Conservation (phyloP, 2,329 filamentous ascomycete genomes). For the Aspergillus niger region DNA sequence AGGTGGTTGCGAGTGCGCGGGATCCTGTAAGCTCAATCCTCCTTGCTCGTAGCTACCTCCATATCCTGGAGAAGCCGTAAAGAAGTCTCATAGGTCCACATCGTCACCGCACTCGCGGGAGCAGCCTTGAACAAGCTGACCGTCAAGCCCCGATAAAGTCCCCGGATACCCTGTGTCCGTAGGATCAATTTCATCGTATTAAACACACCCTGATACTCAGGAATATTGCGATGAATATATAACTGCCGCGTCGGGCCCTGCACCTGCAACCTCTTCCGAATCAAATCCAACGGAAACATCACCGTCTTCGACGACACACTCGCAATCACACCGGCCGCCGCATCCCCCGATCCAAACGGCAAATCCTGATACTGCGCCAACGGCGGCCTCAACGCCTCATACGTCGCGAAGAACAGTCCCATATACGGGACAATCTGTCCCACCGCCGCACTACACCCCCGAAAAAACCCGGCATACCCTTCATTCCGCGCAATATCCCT, state of each 20-base stretch:
- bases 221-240: slow-evolving; percentile 87
- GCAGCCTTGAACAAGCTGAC: slow-evolving; percentile 92
- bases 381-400: slow-evolving; percentile 71
- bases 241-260: slow-evolving; percentile 79
- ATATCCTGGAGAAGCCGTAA: slow-evolving; percentile 60
- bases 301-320: slow-evolving; percentile 82
- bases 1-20: not conserved
- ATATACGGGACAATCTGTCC: slow-evolving; percentile 93
- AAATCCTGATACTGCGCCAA: slow-evolving; percentile 51
- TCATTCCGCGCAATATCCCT: slow-evolving; percentile 73
- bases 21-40: slow-evolving; percentile 1
- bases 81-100: slow-evolving; percentile 89
- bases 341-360: slow-evolving; percentile 78
- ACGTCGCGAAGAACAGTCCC: slow-evolving; percentile 91
- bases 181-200: slow-evolving; percentile 70
- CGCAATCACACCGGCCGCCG: slow-evolving; percentile 76
- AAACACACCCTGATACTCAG: slow-evolving; percentile 72
- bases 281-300: slow-evolving; percentile 90
- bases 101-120: slow-evolving; percentile 86
- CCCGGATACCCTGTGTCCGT: slow-evolving; percentile 70
- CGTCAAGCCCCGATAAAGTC: slow-evolving; percentile 82
- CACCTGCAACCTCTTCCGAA: slow-evolving; percentile 90
- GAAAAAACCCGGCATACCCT: slow-evolving; percentile 79
- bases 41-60: slow-evolving; percentile 25
- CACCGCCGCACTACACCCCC: slow-evolving; percentile 77